These are phyloP conservation scores for Fistulinella prunicolor DNA, from an alignment of 768 basidiomycete species.

Conservation along the genomic window DNA sequence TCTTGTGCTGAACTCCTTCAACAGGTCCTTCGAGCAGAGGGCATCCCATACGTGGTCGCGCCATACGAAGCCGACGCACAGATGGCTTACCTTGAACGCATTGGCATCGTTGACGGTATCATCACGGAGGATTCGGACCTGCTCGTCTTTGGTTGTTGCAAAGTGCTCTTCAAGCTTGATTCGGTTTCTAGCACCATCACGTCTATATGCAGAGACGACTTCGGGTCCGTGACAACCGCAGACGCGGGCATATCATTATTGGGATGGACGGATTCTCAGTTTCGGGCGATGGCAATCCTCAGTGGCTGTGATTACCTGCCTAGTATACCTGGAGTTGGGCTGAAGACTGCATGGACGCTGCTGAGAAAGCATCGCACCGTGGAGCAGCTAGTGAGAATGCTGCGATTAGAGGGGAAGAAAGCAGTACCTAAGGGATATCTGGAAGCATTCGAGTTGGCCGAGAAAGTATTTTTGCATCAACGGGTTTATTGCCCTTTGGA, in stretches of 20 bases:
- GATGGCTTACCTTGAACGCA: conserved; percentile 84
- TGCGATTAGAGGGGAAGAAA: conserved; percentile 83
- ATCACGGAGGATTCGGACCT: conserved; percentile 98
- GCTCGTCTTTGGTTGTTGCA: conserved; percentile 93
- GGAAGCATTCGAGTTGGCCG: conserved; percentile 72
- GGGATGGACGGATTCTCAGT: conserved; percentile 89
- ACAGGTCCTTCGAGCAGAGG: conserved; percentile 83
- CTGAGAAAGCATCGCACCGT: conserved; percentile 83
- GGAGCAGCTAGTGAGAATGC: conserved; percentile 73
- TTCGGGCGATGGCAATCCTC: conserved; percentile 90
- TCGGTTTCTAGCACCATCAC: conserved; percentile 57
- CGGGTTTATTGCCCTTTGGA: conserved; percentile 79
- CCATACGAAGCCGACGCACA: conserved; percentile 99
- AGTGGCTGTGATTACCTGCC: conserved; percentile 92
- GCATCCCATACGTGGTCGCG: conserved; percentile 83
- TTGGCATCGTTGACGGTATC: conserved; percentile 82
- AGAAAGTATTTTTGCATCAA: conserved; percentile 91
- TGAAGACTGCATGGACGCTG: conserved; percentile 88
- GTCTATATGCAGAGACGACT: conserved; percentile 64
- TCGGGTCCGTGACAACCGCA: conserved; percentile 52
- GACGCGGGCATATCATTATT: conserved; percentile 68
- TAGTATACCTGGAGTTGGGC: conserved; percentile 85
- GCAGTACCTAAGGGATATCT: conserved; percentile 75
- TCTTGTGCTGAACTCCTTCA: conserved; percentile 5
- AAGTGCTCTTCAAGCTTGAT: conserved; percentile 94